Percentiles rank a stretch among this genome's conserved stretches.
Evolutionary conservation across 805 yeast genomes (phyloP).

Genomic region (Barnettozyma salicaria): DNA sequence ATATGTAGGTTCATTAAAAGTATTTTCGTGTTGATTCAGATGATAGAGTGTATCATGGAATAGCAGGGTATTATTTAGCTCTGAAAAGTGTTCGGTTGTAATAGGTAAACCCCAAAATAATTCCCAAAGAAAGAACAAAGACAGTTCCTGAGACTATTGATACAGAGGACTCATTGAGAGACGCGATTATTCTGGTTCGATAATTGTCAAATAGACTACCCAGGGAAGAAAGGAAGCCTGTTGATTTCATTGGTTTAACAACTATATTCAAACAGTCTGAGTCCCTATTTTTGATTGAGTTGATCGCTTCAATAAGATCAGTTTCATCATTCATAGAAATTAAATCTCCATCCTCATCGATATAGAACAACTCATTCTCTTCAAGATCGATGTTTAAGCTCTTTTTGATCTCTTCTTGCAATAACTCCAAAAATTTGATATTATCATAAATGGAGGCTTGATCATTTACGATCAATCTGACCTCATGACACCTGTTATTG

Average conservation of each 20-base stretch:
- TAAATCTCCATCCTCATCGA: slow-evolving; percentile 35
- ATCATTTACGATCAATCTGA: slow-evolving; percentile 22
- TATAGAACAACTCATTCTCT: slow-evolving; percentile 30
- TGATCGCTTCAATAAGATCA: slow-evolving; percentile 29
- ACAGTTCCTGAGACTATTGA: slow-evolving; percentile 14
- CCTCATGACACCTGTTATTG: slow-evolving; percentile 16
- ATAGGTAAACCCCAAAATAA: slow-evolving; percentile 20
- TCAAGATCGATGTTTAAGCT: slow-evolving; percentile 19
- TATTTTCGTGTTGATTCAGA: too few species aligned
- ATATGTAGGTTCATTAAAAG: too few species aligned
- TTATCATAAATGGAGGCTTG: slow-evolving; percentile 20
- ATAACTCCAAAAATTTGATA: slow-evolving; percentile 18
- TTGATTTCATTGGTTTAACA: slow-evolving; percentile 2
- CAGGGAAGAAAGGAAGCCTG: not conserved
- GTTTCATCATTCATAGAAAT: slow-evolving; percentile 30
- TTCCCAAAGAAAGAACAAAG: slow-evolving; percentile 20
- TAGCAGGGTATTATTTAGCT: too few species aligned
- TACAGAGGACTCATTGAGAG: slow-evolving; percentile 1
- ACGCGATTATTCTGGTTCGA: slow-evolving; percentile 1
- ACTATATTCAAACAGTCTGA: slow-evolving; percentile 15
- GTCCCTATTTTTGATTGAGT: slow-evolving; percentile 6
- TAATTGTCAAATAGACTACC: slow-evolving; percentile 5
- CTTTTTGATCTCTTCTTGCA: slow-evolving; percentile 21
- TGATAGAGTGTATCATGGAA: too few species aligned
- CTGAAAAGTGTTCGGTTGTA: slow-evolving; percentile 6